These are phyloP conservation scores for Suillus weaverae DNA, from an alignment of 768 basidiomycete species.

Conservation along the genomic window DNA sequence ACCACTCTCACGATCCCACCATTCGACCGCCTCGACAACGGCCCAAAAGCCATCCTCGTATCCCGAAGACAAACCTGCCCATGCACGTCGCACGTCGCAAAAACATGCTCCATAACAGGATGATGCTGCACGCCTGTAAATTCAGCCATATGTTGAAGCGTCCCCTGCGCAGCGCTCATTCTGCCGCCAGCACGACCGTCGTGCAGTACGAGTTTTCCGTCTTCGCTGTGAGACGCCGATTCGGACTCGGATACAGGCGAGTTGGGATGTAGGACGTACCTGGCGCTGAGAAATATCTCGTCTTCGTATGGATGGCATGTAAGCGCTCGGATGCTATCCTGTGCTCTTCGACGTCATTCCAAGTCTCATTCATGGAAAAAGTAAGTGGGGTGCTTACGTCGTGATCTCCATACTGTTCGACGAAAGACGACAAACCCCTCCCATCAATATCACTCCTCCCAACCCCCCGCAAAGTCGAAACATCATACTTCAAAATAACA, in stretches of 20 bases:
- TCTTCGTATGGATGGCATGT: conserved; percentile 68
- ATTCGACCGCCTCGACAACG: conserved; percentile 40
- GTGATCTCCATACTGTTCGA: conserved; percentile 33
- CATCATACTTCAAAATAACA: conserved; percentile 53
- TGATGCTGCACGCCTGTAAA: conserved; percentile 69
- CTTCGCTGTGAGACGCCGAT: conserved; percentile 49
- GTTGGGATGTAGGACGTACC: neutral
- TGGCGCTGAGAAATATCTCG: conserved; percentile 54
- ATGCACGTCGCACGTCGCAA: conserved; percentile 59
- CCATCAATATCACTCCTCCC: neutral
- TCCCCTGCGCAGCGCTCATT: conserved; percentile 45
- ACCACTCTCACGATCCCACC: conserved; percentile 60
- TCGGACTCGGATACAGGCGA: neutral
- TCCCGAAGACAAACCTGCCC: conserved; percentile 71
- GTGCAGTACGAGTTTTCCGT: conserved; percentile 64
- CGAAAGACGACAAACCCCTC: conserved; percentile 16
- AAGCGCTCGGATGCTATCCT: conserved; percentile 69
- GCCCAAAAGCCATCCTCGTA: conserved; percentile 71
- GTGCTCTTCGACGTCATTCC: conserved; percentile 4
- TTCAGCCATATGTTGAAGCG: conserved; percentile 52
- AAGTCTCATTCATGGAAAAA: neutral
- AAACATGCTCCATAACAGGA: conserved; percentile 66
- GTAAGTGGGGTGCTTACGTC: conserved; percentile 19
- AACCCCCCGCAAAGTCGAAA: conserved; percentile 36
- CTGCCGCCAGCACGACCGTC: conserved; percentile 50